phyloP scores from a whole-genome alignment of 2,329 filamentous ascomycete species.

The Apiospora saccharicola region DNA sequence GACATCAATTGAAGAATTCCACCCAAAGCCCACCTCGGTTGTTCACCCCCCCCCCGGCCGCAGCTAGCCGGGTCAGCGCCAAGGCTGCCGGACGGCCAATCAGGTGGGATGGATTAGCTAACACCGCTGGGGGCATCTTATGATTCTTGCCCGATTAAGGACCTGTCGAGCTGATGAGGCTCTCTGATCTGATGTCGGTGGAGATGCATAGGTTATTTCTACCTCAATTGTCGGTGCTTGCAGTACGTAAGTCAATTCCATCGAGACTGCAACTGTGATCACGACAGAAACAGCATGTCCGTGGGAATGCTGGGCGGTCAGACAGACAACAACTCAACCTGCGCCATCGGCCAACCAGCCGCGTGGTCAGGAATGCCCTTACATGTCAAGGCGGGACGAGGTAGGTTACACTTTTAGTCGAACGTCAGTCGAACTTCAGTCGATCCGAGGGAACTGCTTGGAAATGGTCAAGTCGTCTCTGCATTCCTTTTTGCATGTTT shows the following conservation, averaged over 20 bases:
- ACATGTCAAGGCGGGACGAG: not conserved
- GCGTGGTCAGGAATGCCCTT: not conserved
- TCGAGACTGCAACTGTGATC: not conserved
- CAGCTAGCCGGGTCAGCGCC: slow-evolving; percentile 3
- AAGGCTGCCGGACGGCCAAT: not conserved
- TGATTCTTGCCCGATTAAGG: slow-evolving; percentile 16
- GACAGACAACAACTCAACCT: not conserved
- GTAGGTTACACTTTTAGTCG: not conserved
- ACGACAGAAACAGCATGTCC: not conserved
- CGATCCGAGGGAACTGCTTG: not conserved
- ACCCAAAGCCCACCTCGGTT: not conserved
- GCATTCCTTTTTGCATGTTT: not conserved
- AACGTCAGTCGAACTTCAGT: not conserved
- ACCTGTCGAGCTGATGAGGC: slow-evolving; percentile 3
- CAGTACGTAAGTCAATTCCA: not conserved
- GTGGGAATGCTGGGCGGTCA: not conserved
- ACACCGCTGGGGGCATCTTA: slow-evolving; percentile 2
- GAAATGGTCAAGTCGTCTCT: not conserved
- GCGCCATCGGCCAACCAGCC: not conserved
- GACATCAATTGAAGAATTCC: slow-evolving; percentile 20
- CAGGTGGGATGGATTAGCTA: slow-evolving; percentile 12
- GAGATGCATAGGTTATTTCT: not conserved
- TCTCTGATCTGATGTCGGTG: slow-evolving; percentile 3
- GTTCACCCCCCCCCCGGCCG: slow-evolving; percentile 15
- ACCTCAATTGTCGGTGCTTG: not conserved